A percentile compares a stretch with the other conserved stretches of the same genome.
Conservation (phyloP, 495 filamentous ascomycete genomes). For the Aspergillus cristatus region DNA sequence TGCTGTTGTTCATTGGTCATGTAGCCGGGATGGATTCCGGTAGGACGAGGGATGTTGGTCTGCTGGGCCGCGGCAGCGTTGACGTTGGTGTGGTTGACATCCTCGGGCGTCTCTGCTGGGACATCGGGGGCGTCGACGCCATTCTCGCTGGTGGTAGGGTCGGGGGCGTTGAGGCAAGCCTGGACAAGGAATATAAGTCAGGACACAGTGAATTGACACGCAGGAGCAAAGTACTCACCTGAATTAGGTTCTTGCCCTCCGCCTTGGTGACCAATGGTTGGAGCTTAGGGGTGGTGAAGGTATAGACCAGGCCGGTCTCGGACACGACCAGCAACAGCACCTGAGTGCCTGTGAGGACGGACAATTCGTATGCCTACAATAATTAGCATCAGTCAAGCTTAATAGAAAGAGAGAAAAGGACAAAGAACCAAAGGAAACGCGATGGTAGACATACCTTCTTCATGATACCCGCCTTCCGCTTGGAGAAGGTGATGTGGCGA, state of each 20-base stretch:
- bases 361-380: conserved; percentile 86
- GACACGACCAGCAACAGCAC: conserved; percentile 96
- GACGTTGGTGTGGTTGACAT: conserved; percentile 44
- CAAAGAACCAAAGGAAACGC: conserved; percentile 14
- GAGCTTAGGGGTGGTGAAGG: conserved; percentile 97
- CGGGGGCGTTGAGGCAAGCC: conserved; percentile 96
- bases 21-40: conserved; percentile 40
- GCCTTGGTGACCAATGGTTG: conserved; percentile 98
- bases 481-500: conserved; percentile 99
- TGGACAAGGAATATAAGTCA: conserved; percentile 23
- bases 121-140: conserved; percentile 65
- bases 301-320: conserved; percentile 97
- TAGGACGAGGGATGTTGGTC: conserved; percentile 40
- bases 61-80: conserved; percentile 36
- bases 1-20: conserved; percentile 51
- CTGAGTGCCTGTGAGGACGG: conserved; percentile 95
- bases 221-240: conserved; percentile 52
- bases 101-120: conserved; percentile 47
- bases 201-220: not conserved
- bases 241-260: conserved; percentile 98
- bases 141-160: conserved; percentile 84
- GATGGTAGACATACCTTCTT: conserved; percentile 75
- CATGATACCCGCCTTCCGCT: conserved; percentile 99
- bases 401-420: conserved; percentile 2
- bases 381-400: conserved; percentile 10